phyloP scores from a whole-genome alignment of 2,329 filamentous ascomycete genomes.

The Alternaria rosae region DNA sequence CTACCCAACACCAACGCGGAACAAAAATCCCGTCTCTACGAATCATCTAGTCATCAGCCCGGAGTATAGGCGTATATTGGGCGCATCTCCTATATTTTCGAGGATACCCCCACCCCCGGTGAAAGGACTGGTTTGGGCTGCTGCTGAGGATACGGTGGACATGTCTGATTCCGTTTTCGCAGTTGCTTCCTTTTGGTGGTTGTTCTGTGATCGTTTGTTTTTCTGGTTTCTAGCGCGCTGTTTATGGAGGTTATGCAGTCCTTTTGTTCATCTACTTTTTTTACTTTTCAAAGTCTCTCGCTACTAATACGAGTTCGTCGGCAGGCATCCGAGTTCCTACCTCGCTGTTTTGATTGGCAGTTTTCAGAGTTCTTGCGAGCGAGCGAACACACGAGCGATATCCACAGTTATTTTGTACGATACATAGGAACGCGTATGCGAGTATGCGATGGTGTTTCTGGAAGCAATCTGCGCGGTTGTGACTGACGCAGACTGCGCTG shows the following conservation, averaged over 20 bases:
- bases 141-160: neutral
- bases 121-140: neutral
- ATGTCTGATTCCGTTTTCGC: neutral
- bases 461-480: neutral
- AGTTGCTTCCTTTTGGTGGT: neutral
- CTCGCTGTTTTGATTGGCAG: neutral
- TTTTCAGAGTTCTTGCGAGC: neutral
- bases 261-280: neutral
- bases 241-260: neutral
- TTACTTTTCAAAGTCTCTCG: constrained; percentile 9
- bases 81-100: constrained; percentile 2
- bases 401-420: neutral
- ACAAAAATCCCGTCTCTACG: constrained; percentile 5
- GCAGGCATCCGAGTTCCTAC: constrained; percentile 1
- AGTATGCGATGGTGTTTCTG: neutral
- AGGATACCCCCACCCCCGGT: constrained; percentile 11
- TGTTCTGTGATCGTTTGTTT: neutral
- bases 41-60: constrained; percentile 3
- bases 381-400: neutral
- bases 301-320: constrained; percentile 10
- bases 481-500: neutral
- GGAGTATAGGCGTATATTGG: constrained; percentile 16
- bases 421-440: neutral
- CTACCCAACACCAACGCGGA: constrained; percentile 4
- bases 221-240: neutral